These are phyloP conservation scores for Cadophora sp. DNA, from an alignment of 2,329 filamentous ascomycete species.

Conservation along the genomic window DNA sequence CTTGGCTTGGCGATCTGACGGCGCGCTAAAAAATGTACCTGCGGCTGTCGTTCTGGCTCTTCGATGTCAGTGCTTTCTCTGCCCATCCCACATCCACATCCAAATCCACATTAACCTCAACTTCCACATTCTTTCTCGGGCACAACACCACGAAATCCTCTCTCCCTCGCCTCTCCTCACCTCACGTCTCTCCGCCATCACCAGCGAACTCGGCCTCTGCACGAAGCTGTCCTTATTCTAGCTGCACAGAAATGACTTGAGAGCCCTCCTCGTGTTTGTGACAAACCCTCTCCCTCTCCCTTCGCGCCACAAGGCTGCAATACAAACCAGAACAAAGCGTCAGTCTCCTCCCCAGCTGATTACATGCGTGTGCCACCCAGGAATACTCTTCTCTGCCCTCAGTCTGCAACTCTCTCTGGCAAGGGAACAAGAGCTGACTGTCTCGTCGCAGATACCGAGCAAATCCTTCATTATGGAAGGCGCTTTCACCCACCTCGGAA, in stretches of 20 bases:
- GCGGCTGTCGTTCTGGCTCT: background rate
- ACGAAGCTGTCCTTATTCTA: constrained; percentile 27
- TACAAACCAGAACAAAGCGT: constrained; percentile 32
- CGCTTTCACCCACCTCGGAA: constrained; percentile 87
- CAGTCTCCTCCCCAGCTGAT: constrained; percentile 22
- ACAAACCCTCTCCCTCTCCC: constrained; percentile 32
- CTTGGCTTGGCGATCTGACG: constrained; percentile 21
- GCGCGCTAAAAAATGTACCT: constrained; percentile 32
- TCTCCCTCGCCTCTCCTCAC: constrained; percentile 20
- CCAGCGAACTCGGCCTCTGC: constrained; percentile 4
- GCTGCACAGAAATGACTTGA: constrained; percentile 43
- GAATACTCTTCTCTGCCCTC: background rate
- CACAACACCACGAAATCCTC: constrained; percentile 7
- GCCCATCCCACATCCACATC: constrained; percentile 31
- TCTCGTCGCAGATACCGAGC: constrained; percentile 27
- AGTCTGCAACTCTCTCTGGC: background rate
- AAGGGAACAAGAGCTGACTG: background rate
- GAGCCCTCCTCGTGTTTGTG: constrained; percentile 33
- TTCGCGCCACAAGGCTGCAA: constrained; percentile 44
- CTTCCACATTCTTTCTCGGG: constrained; percentile 22
- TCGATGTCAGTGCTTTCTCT: constrained; percentile 15
- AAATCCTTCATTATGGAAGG: constrained; percentile 70
- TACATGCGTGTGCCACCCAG: background rate
- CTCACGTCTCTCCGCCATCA: background rate
- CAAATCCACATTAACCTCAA: constrained; percentile 26